phyloP scores from a whole-genome alignment of 208 protist genomes.

The Lotmaria passim region DNA sequence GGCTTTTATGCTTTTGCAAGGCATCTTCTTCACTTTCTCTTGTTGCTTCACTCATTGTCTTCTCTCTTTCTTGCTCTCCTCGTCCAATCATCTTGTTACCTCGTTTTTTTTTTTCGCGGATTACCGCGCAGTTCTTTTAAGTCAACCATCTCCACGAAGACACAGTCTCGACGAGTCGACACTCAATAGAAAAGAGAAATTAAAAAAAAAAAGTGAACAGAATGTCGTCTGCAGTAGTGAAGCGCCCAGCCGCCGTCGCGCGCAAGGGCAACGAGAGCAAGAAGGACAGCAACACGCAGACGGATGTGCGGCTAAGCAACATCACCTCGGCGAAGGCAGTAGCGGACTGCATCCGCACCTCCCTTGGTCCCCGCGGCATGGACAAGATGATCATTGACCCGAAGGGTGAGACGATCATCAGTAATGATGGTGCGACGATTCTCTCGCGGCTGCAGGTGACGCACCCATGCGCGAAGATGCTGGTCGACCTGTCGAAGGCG shows the following conservation, averaged over 20 bases:
- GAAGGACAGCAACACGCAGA: conserved; percentile 91
- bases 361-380: conserved; percentile 99
- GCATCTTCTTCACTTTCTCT: no score
- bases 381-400: conserved; percentile 96
- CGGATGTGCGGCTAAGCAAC: conserved; percentile 94
- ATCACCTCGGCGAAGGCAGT: conserved; percentile 95
- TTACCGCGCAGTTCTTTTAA: background rate
- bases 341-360: conserved; percentile 98
- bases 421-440: conserved; percentile 99
- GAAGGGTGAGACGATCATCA: conserved; percentile 97
- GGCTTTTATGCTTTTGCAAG: background rate
- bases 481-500: conserved; percentile 98
- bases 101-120: background rate
- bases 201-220: conserved; percentile 5
- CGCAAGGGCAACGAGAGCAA: conserved; percentile 80
- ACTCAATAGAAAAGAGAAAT: no score
- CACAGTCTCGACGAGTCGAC: background rate
- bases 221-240: conserved; percentile 31
- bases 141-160: background rate
- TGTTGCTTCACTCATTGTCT: conserved; percentile 4
- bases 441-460: conserved; percentile 96
- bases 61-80: conserved; percentile 2
- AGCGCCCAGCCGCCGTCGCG: conserved; percentile 2
- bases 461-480: conserved; percentile 99
- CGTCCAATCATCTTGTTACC: background rate